Evolutionary conservation across 2,329 filamentous ascomycete genomes (phyloP), one percentile per base, ranked within the genome.

Genomic region (Cadophora gregata): DNA sequence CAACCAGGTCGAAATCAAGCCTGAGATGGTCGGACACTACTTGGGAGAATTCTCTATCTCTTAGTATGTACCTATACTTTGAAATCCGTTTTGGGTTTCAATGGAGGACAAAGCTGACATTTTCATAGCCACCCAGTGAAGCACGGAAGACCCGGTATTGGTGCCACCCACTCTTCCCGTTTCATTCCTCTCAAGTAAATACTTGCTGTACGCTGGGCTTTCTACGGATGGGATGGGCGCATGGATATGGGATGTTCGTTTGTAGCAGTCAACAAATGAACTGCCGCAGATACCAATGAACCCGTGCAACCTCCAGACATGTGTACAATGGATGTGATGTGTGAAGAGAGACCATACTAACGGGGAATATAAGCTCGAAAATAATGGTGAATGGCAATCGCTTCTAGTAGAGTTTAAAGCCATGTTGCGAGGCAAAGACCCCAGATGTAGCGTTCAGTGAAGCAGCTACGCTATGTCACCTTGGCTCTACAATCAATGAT

Each of bases 1-100:
- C 92, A 99, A 99, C 91, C 95, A 97, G 89, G 94, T 99, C 79
- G 96, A 99, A 86, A 96, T 99, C 87, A 97, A 97, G 91, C 96
- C 96, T 78, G 96, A 99, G 89, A 99, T 99, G 96, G 96, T 99
- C 84, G 96, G 96, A 83, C 95, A 98, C 88, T 97, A 97, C 89
- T 88, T 99, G 76, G 96, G 88, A 80, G 96, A 99, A 86, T 99
- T 99, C 90, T 97, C 94, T 77, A 99, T 99, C 87, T 96, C 95
- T 87, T 99, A 99, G 93, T 97, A 92, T 78, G 93, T 93, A 8
- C n/a, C 5, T 6, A n/a, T 4, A 6, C 4, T 47, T 7, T 47
- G n/a, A 7, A 10, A 21, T 7, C 42, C 6, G 8, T 8, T 1
- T 42, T 47, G 21, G 9, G n/a, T 47, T 59, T 24, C 16, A 33